Conservation (phyloP, 345 rosid genomes). For the Boechera retrofracta region DNA sequence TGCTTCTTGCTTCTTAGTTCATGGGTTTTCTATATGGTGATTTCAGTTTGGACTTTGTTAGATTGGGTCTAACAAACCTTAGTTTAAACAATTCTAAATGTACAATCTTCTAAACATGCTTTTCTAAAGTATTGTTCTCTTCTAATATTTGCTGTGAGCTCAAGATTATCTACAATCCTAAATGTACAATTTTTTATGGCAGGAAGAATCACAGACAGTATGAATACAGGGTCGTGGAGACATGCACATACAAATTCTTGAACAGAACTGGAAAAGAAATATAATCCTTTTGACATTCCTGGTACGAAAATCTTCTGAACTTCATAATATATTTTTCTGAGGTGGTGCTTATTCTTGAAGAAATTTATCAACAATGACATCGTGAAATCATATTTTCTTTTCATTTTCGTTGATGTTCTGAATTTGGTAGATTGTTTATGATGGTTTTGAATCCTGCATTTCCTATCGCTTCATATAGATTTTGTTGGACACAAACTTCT, state of each 20-base stretch:
- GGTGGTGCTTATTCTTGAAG: constrained; percentile 12
- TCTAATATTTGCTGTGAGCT: constrained; percentile 21
- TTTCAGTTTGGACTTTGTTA: constrained; percentile 39
- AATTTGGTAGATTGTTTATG: constrained; percentile 16
- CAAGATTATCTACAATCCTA: constrained; percentile 13
- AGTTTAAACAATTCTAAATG: constrained; percentile 13
- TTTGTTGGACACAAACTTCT: background rate
- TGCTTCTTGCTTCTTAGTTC: constrained; percentile 28
- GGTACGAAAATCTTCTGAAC: constrained; percentile 13
- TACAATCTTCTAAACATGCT: constrained; percentile 3
- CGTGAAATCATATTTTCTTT: constrained; percentile 13
- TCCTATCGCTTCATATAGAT: constrained; percentile 14
- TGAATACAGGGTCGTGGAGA: background rate
- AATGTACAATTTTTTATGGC: background rate
- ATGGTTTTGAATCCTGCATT: constrained; percentile 20
- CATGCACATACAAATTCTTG: constrained; percentile 6
- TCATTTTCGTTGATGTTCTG: background rate
- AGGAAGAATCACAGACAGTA: background rate
- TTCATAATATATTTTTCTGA: background rate
- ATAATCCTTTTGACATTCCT: constrained; percentile 2
- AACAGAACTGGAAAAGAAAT: constrained; percentile 14
- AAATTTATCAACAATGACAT: constrained; percentile 12
- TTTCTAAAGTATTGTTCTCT: constrained; percentile 14
- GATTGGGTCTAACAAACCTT: constrained; percentile 24
- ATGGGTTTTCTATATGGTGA: constrained; percentile 32